Percentiles rank a stretch among this genome's conserved stretches.
phyloP scores from a whole-genome alignment of 2,329 filamentous ascomycete species.

The Raffaelea arxii region DNA sequence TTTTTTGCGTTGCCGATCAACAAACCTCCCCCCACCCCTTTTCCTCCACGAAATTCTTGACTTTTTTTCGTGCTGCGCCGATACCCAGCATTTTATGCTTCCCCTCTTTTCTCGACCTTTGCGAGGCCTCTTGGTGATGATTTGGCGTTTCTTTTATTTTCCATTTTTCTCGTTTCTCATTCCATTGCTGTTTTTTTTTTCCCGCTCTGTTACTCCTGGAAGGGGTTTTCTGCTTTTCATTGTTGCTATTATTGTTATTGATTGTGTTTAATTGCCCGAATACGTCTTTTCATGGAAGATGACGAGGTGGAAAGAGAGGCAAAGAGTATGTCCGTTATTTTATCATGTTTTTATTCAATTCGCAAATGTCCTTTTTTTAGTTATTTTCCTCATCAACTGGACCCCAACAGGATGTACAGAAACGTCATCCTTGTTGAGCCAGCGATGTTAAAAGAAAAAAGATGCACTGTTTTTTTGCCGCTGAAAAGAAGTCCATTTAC shows the following conservation, averaged over 20 bases:
- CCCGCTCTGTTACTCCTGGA: not conserved
- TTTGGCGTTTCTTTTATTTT: slow-evolving; percentile 7
- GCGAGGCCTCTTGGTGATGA: slow-evolving; percentile 9
- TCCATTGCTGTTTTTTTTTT: not conserved
- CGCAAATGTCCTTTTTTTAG: too few relatives aligned
- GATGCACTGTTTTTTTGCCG: too few relatives aligned
- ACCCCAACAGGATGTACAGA: too few relatives aligned
- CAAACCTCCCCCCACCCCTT: not conserved
- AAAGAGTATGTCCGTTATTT: too few relatives aligned
- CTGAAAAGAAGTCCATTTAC: too few relatives aligned
- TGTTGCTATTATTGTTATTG: not conserved
- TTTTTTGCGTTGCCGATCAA: not conserved
- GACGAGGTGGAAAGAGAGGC: too few relatives aligned
- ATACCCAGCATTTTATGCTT: slow-evolving; percentile 53
- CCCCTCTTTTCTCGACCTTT: slow-evolving; percentile 12
- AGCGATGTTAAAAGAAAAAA: too few relatives aligned
- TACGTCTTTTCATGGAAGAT: too few relatives aligned
- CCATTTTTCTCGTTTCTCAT: not conserved
- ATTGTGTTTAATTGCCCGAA: too few relatives aligned
- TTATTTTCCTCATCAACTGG: too few relatives aligned
- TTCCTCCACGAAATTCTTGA: slow-evolving; percentile 6
- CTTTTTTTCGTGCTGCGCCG: slow-evolving; percentile 27
- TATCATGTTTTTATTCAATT: too few relatives aligned
- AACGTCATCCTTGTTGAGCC: too few relatives aligned
- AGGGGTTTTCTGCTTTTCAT: not conserved